These are phyloP conservation scores for Tieghemostelium lacteum DNA, from an alignment of 78 protist species.

Conservation along the genomic window DNA sequence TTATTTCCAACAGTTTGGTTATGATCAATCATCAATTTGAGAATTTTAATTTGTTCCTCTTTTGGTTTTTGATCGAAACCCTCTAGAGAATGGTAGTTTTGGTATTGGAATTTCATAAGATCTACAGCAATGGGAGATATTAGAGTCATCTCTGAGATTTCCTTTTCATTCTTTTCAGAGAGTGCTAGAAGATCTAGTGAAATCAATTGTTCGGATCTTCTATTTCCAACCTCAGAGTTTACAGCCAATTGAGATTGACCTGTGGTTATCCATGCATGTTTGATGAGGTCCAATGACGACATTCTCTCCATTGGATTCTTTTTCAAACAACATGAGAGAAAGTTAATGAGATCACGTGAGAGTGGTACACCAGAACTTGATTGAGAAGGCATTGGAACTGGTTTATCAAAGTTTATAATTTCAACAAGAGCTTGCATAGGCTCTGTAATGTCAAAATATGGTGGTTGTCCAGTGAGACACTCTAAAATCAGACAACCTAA, in stretches of 20 bases:
- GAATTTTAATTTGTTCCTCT: conserved; percentile 23
- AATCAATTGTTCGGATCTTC: conserved; percentile 14
- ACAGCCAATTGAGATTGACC: background rate
- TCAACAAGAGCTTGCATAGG: conserved; percentile 56
- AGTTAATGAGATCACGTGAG: background rate
- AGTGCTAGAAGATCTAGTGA: conserved; percentile 47
- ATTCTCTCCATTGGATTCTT: conserved; percentile 11
- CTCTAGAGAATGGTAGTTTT: background rate
- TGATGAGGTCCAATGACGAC: conserved; percentile 10
- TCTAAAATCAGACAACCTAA: conserved; percentile 81
- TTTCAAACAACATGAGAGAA: conserved; percentile 22
- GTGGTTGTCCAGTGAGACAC: conserved; percentile 67
- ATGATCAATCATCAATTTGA: conserved; percentile 40
- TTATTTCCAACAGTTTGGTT: conserved; percentile 4
- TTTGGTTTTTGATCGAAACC: background rate
- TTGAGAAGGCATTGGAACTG: background rate
- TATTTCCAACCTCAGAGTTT: background rate
- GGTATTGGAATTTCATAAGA: background rate
- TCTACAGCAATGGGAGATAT: background rate
- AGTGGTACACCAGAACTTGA: background rate
- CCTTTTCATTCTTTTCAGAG: conserved; percentile 50
- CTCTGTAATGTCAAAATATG: conserved; percentile 6
- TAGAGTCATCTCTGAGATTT: conserved; percentile 5
- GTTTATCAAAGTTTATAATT: conserved; percentile 1
- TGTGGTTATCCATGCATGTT: conserved; percentile 50